Evolutionary conservation across 371 early-diverging fungal species (phyloP), one percentile per base, ranked within the genome.

Genomic region (Scutellospora calospora): DNA sequence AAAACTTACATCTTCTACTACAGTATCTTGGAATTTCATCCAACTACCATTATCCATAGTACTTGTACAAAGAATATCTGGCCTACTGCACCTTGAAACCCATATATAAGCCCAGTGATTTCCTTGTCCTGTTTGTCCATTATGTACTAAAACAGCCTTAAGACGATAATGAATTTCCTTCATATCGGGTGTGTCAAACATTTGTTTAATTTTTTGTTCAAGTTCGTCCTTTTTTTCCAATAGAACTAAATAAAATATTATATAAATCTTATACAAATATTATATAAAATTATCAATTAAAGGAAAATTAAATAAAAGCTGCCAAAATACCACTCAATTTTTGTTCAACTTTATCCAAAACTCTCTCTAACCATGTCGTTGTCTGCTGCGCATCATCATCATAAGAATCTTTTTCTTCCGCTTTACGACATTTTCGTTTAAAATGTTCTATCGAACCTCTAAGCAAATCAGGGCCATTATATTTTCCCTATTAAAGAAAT

Each of bases 41-140:
- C 77, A 77, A 12, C 14, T 33, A 62, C 63, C 63, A 62, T 62
- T 27, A 31, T 55, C 59, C 8, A 22, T 22, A 8, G 49, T 52
- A 72, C 29, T 72, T 3, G n/a, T 16, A 72, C 11, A 18, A 41
- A 18, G 20, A 8, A 2, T 31, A 33, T 63, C 65, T 16, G 29
- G 25, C 63, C 63, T 63, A 1, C 18, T 51, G 1, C 31, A n/a
- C 5, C 22, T 51, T 25, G 76, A 45, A 60, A 76, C 62, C 76
- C 76, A 76, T 45, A 77, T 63, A 54, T 77, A 77, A 4, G 77
- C 77, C 63, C 65, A 77, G 57, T 49, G 16, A 9, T 63, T 63
- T 33, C 33, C 41, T 57, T 35, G n/a, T 2, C 45, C 45, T 11
- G 29, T 5, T n/a, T 52, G 29, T 25, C 41, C 18, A 51, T 77